These are phyloP conservation scores for Fagopyrum homotropicum DNA, from an alignment of 148 eudicot genomes.

Conservation along the genomic window DNA sequence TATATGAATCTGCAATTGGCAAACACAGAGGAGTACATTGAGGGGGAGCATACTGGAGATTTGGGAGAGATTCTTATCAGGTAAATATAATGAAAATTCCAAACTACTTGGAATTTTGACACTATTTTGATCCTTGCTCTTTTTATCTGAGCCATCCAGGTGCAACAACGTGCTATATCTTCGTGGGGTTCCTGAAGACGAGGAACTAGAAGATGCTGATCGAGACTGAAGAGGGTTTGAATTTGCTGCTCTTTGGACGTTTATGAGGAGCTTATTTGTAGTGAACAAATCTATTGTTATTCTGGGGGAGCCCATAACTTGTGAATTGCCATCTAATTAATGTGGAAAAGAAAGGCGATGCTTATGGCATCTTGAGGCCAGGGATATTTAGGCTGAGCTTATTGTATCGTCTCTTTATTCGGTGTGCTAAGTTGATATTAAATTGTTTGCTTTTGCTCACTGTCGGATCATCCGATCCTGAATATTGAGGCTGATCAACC, in stretches of 20 bases:
- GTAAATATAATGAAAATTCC: constrained; percentile 24
- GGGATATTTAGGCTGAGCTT: background rate
- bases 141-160: constrained; percentile 26
- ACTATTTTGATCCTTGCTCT: background rate
- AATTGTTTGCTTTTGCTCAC: background rate
- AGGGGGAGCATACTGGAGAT: constrained; percentile 78
- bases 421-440: background rate
- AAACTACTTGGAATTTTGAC: background rate
- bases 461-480: too few relatives aligned
- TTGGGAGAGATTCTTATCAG: constrained; percentile 97
- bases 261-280: background rate
- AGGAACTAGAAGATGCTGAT: constrained; percentile 71
- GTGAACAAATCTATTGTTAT: background rate
- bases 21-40: constrained; percentile 80
- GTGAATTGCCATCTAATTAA: background rate
- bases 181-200: constrained; percentile 85
- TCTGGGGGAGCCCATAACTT: background rate
- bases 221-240: constrained; percentile 29
- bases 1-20: constrained; percentile 84
- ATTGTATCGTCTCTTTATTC: background rate
- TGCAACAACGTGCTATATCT: constrained; percentile 82
- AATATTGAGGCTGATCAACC: too few relatives aligned
- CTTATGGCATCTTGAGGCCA: background rate
- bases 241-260: background rate
- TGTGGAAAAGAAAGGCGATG: background rate